These are phyloP conservation scores for Lepidium africanum DNA, from an alignment of 345 rosid genomes.

Conservation along the genomic window DNA sequence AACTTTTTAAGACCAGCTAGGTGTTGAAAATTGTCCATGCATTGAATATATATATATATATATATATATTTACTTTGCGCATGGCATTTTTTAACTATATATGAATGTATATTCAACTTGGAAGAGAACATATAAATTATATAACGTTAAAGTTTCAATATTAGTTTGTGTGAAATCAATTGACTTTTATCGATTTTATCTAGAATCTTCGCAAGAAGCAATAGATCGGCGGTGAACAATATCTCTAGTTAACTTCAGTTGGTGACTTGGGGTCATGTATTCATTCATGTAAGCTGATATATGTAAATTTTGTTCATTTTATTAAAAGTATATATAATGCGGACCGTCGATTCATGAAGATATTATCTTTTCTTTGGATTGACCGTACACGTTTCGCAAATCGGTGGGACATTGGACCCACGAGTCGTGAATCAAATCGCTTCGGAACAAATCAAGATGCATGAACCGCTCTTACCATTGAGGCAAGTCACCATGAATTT, in stretches of 20 bases:
- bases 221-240: not conserved
- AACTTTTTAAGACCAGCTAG: too few species aligned
- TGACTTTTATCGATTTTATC: not conserved
- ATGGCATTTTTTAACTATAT: not conserved
- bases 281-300: not conserved
- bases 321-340: conserved; percentile 13
- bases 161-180: not conserved
- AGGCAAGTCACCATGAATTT: conserved; percentile 2
- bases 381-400: not conserved
- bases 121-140: not conserved
- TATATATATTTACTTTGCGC: not conserved
- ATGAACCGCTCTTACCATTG: conserved; percentile 24
- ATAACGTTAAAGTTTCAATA: not conserved
- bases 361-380: not conserved
- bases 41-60: not conserved
- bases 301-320: conserved; percentile 1
- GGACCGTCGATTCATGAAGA: conserved; percentile 17
- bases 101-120: not conserved
- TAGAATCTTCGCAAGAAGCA: not conserved
- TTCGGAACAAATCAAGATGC: conserved; percentile 22
- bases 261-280: not conserved
- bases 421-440: not conserved
- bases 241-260: too few species aligned
- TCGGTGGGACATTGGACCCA: conserved; percentile 2
- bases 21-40: not conserved